A percentile compares a stretch with the other conserved stretches of the same genome.
These are phyloP conservation scores for Fraxinus platypoda DNA, from an alignment of 305 asterid genomes.

Conservation along the genomic window DNA sequence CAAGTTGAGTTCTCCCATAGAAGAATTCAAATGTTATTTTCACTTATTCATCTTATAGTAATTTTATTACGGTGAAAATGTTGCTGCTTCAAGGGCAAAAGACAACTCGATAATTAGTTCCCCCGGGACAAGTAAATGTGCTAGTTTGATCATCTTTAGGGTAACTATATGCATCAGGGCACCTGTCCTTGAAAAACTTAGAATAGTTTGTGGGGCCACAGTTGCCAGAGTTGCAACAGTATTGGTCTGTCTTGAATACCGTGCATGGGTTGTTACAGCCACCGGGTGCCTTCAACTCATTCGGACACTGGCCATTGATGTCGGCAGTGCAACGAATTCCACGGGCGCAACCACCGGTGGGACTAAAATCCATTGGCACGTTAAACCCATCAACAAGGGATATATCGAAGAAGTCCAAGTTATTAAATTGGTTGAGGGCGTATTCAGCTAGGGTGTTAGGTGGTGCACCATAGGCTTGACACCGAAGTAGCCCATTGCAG, in stretches of 20 bases:
- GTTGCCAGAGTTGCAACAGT: conserved; percentile 33
- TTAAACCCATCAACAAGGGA: conserved; percentile 41
- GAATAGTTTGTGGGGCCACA: conserved; percentile 27
- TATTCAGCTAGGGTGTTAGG: conserved; percentile 30
- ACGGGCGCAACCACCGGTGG: conserved; percentile 28
- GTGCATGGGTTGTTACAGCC: conserved; percentile 61
- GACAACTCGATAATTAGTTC: background rate
- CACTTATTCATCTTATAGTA: background rate
- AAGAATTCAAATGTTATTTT: no score
- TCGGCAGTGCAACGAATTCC: conserved; percentile 33
- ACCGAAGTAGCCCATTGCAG: conserved; percentile 23
- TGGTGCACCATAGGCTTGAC: conserved; percentile 31
- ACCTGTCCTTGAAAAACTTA: background rate
- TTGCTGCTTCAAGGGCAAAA: background rate
- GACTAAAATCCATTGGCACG: conserved; percentile 47
- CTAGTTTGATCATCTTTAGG: background rate
- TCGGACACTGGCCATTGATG: conserved; percentile 44
- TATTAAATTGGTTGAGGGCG: conserved; percentile 13
- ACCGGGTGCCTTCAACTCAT: conserved; percentile 29
- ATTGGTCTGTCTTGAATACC: conserved; percentile 24
- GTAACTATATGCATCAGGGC: conserved; percentile 37
- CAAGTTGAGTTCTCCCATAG: background rate
- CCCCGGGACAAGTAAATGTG: background rate
- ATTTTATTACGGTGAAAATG: background rate
- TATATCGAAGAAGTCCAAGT: conserved; percentile 11